These are phyloP conservation scores for Auricularia auricula-judae DNA, from an alignment of 768 basidiomycete genomes.

Conservation along the genomic window DNA sequence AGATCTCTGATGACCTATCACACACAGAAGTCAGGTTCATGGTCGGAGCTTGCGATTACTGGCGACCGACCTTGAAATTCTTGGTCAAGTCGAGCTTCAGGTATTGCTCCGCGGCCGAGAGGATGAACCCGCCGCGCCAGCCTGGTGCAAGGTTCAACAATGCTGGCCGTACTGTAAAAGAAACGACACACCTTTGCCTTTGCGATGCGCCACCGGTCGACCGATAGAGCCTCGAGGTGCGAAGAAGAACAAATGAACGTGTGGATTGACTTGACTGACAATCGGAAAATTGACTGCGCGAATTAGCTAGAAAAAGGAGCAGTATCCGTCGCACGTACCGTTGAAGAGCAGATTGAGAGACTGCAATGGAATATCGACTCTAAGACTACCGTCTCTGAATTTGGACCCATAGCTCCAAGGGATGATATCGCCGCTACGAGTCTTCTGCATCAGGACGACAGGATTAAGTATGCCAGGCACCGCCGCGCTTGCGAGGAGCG, in stretches of 20 bases:
- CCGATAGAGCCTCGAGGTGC: slow-evolving; percentile 82
- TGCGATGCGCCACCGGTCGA: slow-evolving; percentile 87
- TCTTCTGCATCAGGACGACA: slow-evolving; percentile 90
- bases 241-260: slow-evolving; percentile 90
- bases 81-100: slow-evolving; percentile 92
- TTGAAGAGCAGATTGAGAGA: slow-evolving; percentile 83
- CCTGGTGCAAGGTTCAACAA: slow-evolving; percentile 30
- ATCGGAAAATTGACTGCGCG: slow-evolving; percentile 75
- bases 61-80: slow-evolving; percentile 65
- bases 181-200: slow-evolving; percentile 60
- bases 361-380: slow-evolving; percentile 93
- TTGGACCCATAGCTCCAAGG: slow-evolving; percentile 94
- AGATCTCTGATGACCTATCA: slow-evolving; percentile 81
- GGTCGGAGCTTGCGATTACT: not conserved
- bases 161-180: not conserved
- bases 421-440: slow-evolving; percentile 62
- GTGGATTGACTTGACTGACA: slow-evolving; percentile 85
- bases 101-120: slow-evolving; percentile 91
- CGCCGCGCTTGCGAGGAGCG: slow-evolving; percentile 43
- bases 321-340: slow-evolving; percentile 27
- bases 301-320: too few species aligned
- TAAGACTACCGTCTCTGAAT: slow-evolving; percentile 85
- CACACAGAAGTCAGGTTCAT: not conserved
- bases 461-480: slow-evolving; percentile 94
- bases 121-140: slow-evolving; percentile 90